Conservation (phyloP, 257 asterid genomes). For the Lavandula angustifolia region DNA sequence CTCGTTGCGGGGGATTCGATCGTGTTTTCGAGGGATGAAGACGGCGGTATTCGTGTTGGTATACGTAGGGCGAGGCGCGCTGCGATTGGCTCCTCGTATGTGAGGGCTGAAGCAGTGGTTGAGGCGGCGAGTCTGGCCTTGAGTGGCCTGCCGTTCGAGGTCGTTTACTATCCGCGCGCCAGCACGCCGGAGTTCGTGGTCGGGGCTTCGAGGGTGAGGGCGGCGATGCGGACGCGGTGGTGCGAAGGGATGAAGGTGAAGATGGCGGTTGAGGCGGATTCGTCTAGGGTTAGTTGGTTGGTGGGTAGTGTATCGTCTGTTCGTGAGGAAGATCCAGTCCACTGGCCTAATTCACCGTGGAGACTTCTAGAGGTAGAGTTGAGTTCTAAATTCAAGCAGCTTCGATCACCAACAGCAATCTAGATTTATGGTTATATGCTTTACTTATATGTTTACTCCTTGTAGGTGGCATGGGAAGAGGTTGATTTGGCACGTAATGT, state of each 20-base stretch:
- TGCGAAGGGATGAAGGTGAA: slow-evolving; percentile 71
- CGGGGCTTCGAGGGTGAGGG: slow-evolving; percentile 53
- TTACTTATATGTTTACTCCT: no score
- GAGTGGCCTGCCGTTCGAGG: slow-evolving; percentile 57
- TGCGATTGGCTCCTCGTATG: slow-evolving; percentile 39
- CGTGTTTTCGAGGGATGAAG: slow-evolving; percentile 60
- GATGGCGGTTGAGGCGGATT: slow-evolving; percentile 81
- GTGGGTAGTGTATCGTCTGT: slow-evolving; percentile 67
- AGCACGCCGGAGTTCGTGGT: slow-evolving; percentile 82
- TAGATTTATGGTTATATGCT: no score
- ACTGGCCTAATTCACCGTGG: slow-evolving; percentile 86
- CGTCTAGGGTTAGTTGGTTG: slow-evolving; percentile 68
- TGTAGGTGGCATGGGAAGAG: slow-evolving; percentile 78
- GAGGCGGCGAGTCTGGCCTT: slow-evolving; percentile 62
- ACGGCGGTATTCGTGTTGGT: no score
- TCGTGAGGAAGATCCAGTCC: slow-evolving; percentile 56
- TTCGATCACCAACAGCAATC: no score
- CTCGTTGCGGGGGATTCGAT: slow-evolving; percentile 76
- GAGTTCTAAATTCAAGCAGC: no score
- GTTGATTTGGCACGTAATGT: slow-evolving; percentile 78
- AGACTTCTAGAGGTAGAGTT: slow-evolving; percentile 64
- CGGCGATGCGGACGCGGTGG: slow-evolving; percentile 68
- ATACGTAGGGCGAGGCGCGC: no score
- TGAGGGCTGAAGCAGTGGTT: slow-evolving; percentile 48
- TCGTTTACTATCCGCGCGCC: slow-evolving; percentile 61